Percentiles rank a stretch among this genome's conserved stretches.
These are phyloP conservation scores for Hordeum pubiflorum DNA, from an alignment of 202 grass and related monocot species.

Conservation along the genomic window DNA sequence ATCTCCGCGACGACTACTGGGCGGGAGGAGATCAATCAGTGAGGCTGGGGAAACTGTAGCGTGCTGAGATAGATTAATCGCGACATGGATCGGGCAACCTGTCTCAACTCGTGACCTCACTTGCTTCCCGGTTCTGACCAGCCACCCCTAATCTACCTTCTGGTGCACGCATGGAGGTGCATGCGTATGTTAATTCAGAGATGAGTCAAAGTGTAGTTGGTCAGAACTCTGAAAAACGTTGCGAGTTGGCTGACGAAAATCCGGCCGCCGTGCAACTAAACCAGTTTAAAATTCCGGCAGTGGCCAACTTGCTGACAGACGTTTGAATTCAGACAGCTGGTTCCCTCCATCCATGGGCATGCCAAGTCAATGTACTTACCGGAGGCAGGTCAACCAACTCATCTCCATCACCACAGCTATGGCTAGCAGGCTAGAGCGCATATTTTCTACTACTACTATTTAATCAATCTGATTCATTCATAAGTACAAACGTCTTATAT, in stretches of 20 bases:
- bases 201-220: constrained; percentile 21
- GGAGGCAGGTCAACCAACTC: neutral
- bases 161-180: neutral
- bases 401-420: neutral
- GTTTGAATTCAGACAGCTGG: neutral
- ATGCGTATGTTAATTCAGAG: neutral
- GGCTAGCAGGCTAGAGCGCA: neutral
- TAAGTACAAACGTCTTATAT: too few relatives aligned
- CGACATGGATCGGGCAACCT: constrained; percentile 14
- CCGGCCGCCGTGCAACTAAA: neutral
- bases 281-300: neutral
- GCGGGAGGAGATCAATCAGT: constrained; percentile 9
- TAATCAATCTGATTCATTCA: neutral
- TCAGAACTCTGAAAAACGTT: constrained; percentile 26
- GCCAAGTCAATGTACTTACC: neutral
- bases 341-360: neutral
- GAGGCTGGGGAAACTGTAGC: neutral
- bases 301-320: constrained; percentile 6
- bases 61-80: neutral
- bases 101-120: neutral
- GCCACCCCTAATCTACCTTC: neutral
- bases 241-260: constrained; percentile 14
- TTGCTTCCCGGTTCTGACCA: neutral
- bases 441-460: neutral
- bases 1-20: neutral